Base-by-base conservation (phyloP, 345 rosid genomes). In the Garcia nutans region DNA sequence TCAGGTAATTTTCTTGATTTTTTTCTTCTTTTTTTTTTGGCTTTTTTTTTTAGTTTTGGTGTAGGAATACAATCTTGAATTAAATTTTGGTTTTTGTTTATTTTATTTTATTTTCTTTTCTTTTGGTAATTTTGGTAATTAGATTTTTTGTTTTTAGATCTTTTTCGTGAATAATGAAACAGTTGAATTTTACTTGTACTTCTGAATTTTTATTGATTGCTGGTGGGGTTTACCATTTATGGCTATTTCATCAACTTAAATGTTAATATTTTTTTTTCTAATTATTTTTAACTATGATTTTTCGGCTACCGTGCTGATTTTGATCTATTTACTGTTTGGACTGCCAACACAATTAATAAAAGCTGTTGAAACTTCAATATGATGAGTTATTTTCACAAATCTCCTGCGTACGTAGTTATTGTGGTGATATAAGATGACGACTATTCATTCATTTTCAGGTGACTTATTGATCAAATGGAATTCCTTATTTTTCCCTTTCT, bases 1-100 rank as follows among this genome's bases (percentile, higher is more conserved):
- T 93, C 89, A 90, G 98, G 99, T 94, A 72, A 52, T 42, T 64
- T 50, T 20, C 33, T 58, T 41, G 3, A 47, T 17, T 5, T 52
- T 47, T 9, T 31, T 26, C n/a, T 8, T 2, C 5, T 8, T 41
- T n/a, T 74, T n/a, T 59, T 24, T 56, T 44, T 72, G 72, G 5
- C 5, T 56, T 5, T 17, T 55, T 1, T 65, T 9, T 16, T 55
- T 1, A 1, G 10, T 24, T 65, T 58, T 31, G 6, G 31, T 71
- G 61, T 65, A 20, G 58, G 37, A 50, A 26, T 65, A 24, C 12
- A 12, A 20, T 44, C 9, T 24, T 37, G 55, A 55, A 24, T 7
- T 37, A 37, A 37, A 37, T 37, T 37, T 37, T 37, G 41, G 41
- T 37, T 17, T 5, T 54, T 49, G 6, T 31, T 19, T 16, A 5